Evolutionary conservation across 495 filamentous ascomycete species (phyloP), one percentile per base, ranked within the genome.

Genomic region (Penicillium cosmopolitanum): DNA sequence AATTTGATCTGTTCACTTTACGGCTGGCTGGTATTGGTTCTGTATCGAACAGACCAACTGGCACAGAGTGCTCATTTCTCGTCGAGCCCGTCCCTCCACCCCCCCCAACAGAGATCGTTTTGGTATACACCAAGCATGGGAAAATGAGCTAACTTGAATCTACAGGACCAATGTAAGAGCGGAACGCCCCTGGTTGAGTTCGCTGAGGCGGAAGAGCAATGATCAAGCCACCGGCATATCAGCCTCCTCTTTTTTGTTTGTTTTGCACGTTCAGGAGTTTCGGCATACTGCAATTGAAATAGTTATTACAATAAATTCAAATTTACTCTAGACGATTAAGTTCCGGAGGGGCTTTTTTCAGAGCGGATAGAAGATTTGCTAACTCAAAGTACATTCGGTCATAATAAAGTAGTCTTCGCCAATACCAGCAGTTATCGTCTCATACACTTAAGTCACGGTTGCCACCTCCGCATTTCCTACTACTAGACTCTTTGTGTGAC

Each of bases 101-200:
- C 1, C 25, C 25, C 25, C 25, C 5, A 2, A 28, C 28, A 31
- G 28, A 31, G 5, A 31, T 31, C 8, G 28, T 8, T 31, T 31
- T 4, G 6, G 6, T 5, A 28, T 28, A 2, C 28, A 31, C 5
- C 8, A 31, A 8, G 0, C 28, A 31, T 31, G 5, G 28, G 28
- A 31, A 4, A 31, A 8, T 9, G 6, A 31, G 25, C 74, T 78
- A 73, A 78, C 56, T 31, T 65, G 46, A 51, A 19, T 53, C 61
- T 71, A 54, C 68, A 85, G 82, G 82, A 85, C 59, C 73, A 84
- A 68, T 85, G 82, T 63, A 85, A 83, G 63, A 83, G 81, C 51
- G 82, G 82, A n/a, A 83, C 81, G 38, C 81, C 82, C 4, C 69
- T 85, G 21, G 82, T 85, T 7, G 82, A 85, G 65, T 83, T 85